These are phyloP conservation scores for Penicillium psychrosexuale DNA, from an alignment of 2,329 filamentous ascomycete species.

Conservation along the genomic window DNA sequence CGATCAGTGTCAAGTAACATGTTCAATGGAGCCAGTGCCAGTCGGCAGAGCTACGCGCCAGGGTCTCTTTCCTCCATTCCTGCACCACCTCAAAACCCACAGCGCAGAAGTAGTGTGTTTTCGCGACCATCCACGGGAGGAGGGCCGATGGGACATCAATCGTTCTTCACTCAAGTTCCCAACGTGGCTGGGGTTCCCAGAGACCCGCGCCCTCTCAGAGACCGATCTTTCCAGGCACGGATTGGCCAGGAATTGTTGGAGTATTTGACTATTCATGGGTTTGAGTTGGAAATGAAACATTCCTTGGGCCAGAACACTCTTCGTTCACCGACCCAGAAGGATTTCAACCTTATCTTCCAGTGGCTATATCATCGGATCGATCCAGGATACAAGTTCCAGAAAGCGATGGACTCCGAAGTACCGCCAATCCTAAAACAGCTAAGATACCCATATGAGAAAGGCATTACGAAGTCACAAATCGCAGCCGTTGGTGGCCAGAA, in stretches of 20 bases:
- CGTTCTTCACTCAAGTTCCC: constrained; percentile 88
- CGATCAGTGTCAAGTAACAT: constrained; percentile 72
- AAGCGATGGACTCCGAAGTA: constrained; percentile 92
- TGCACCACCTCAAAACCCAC: constrained; percentile 53
- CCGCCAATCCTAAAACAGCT: constrained; percentile 89
- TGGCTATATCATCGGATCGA: constrained; percentile 97
- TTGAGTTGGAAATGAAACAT: constrained; percentile 97
- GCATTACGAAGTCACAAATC: constrained; percentile 94
- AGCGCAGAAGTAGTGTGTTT: constrained; percentile 78
- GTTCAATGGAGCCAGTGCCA: constrained; percentile 55
- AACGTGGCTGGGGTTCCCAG: constrained; percentile 75
- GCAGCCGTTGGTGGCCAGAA: constrained; percentile 94
- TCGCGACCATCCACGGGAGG: constrained; percentile 67
- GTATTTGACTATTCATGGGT: constrained; percentile 89
- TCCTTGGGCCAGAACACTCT: constrained; percentile 85
- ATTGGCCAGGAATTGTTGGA: constrained; percentile 89
- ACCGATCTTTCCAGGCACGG: constrained; percentile 72
- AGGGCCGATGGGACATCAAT: constrained; percentile 69
- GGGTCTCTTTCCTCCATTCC: constrained; percentile 52
- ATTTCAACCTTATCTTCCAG: constrained; percentile 97
- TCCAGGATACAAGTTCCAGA: constrained; percentile 87
- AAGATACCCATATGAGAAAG: constrained; percentile 90
- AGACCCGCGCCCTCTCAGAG: constrained; percentile 82
- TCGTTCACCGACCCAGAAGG: constrained; percentile 93
- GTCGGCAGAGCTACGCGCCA: constrained; percentile 71